Base-by-base conservation (phyloP, 1,284 basidiomycete genomes). In the Tilletia horrida region DNA sequence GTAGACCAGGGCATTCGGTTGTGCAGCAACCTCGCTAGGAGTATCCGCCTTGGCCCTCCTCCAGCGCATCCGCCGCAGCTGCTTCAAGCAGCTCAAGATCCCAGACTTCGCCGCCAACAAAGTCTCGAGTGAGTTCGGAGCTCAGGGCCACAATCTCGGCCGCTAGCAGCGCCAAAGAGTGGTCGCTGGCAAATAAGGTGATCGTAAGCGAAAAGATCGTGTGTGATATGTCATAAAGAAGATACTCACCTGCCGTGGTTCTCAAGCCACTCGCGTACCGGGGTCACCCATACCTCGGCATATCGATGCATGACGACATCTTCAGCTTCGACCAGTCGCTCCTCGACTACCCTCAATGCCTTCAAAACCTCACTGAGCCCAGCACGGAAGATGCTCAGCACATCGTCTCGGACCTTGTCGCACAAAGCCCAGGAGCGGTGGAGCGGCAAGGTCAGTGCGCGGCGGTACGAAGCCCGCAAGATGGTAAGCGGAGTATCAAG, bases 371-470 rank as follows among this genome's bases (percentile, higher is more conserved):
- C 52, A 31, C 25, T 52, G 25, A 62, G 59, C 44, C 59, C 45
- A 16, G 35, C 4, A 7, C 55, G 23, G 1, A 70, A 52, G 1
- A 66, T 63, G 25, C 9, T 18, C n/a, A 55, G 21, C 18, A 64
- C 50, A 27, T 72, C 66, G 1, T 44, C 31, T 7, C 66, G 63
- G n/a, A 69, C 55, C 3, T 45, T 50, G 18, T 65, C 69, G 47
- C 68, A 69, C 16, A 69, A 48, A 6, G 66, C 66, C 61, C 63
- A 64, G 3, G 64, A 65, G 16, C 70, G 68, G 44, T 72, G 67
- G 29, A 72, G 59, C 2, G 70, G 70, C 25, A 66, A 68, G 8
- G 66, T 68, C 21, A 72, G 55, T 1, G 68, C 66, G 2, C 70
- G 68, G 13, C 70, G 68, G 48, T 64, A 72, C 18, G 40, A 64